Base-by-base conservation (phyloP, 768 basidiomycete genomes). In the Tricholoma furcatifolium region DNA sequence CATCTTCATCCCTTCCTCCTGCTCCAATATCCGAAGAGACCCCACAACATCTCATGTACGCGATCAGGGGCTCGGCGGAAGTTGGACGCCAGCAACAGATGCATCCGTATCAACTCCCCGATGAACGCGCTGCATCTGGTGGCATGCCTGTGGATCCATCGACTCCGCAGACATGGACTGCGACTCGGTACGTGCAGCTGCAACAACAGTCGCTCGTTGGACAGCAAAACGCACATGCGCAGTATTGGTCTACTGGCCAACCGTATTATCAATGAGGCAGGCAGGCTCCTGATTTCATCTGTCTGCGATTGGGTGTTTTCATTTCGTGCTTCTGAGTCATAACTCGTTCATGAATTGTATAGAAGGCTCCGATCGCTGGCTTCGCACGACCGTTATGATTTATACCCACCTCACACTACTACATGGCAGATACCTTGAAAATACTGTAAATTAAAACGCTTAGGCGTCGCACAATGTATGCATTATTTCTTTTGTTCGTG, bases 1-100 rank as follows among this genome's bases (percentile, higher is more conserved):
- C 58, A 8, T 41, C 58, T 18, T 50, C n/a, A n/a, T n/a, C 60
- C 46, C 50, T 64, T 14, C 52, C 64, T 32, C 48, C 50, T 23
- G 58, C 62, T 9, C 54, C 62, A 23, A 32, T 55, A 23, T 60
- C 63, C 47, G 66, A 69, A 35, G 65, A 68, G 54, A 18, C 43
- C 34, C 59, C 58, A 31, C 45, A 30, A 8, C 51, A 43, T 20
- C 45, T 56, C 43, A 56, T 67, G 54, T 73, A 66, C 48, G 67
- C 70, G 15, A 45, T 64, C 43, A 71, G 70, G 54, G 50, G 64
- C 9, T 15, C 58, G n/a, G 48, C 66, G 58, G 67, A 67, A n/a
- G 53, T 60, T 24, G 51, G 52, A 8, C 58, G 60, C 21, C 62
- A 64, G 27, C 64, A 61, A 3, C 50, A 51, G 40, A 42, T 52